Percentiles rank a stretch among this genome's conserved stretches.
Evolutionary conservation across 2,329 filamentous ascomycete species (phyloP).

Genomic region (Venturia effusa): DNA sequence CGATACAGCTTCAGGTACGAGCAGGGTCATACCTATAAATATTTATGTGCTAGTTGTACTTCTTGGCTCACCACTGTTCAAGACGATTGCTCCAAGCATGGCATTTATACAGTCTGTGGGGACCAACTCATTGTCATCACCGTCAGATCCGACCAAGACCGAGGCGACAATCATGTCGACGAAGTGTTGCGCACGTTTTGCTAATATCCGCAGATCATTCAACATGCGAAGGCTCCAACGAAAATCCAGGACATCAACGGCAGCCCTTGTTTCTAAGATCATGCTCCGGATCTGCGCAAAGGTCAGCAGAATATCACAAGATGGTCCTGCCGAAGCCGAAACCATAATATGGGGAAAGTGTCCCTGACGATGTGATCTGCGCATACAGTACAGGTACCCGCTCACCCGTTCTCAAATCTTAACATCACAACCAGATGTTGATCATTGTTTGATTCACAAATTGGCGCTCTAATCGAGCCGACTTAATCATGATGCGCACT

Average conservation of each 20-base stretch:
- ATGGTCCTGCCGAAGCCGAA: not conserved
- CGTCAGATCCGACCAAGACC: not conserved
- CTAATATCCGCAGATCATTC: not conserved
- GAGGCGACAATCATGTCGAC: not conserved
- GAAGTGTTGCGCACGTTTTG: not conserved
- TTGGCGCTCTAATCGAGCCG: too few species aligned
- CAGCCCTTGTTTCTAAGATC: not conserved
- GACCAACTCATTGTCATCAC: not conserved
- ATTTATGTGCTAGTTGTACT: not conserved
- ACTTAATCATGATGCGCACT: too few species aligned
- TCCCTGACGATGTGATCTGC: not conserved
- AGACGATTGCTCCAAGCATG: not conserved
- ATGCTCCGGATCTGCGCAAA: not conserved
- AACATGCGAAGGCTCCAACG: not conserved
- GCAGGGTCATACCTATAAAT: not conserved
- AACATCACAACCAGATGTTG: not conserved
- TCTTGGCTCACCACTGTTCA: not conserved
- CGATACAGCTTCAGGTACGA: not conserved
- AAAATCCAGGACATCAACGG: not conserved
- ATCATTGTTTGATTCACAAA: too few species aligned
- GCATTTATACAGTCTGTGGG: not conserved
- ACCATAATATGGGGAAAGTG: not conserved
- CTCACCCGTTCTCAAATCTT: not conserved
- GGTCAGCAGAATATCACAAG: not conserved
- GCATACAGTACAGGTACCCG: not conserved